Evolutionary conservation across 768 basidiomycete species (phyloP), one percentile per base, ranked within the genome.

Genomic region (Lactifluus echinatus): DNA sequence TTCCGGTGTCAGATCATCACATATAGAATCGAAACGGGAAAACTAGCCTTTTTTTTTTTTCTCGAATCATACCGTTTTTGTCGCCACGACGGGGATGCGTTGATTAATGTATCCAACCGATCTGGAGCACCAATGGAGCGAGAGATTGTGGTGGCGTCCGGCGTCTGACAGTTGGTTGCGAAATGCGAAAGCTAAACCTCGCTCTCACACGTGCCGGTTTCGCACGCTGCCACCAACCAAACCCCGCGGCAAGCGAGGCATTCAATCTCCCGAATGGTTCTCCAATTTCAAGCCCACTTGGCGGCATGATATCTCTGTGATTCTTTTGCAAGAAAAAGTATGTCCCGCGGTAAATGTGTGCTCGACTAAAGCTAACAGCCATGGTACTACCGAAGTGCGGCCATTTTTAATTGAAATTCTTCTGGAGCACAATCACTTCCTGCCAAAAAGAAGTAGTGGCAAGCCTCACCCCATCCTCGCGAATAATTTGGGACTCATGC

Each of bases 381-480:
- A n/a, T n/a, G n/a, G n/a, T n/a, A n/a, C n/a, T n/a, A n/a, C n/a
- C n/a, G n/a, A n/a, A n/a, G n/a, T n/a, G n/a, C n/a, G n/a, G n/a
- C n/a, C n/a, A n/a, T n/a, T n/a, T n/a, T n/a, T n/a, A 31, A 31
- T 31, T 31, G 31, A 10, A 10, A 10, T 4, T 4, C 31, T 5
- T 31, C 31, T 31, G 31, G 10, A 31, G 4, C 31, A 10, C 31
- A 31, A 10, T 31, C 31, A 31, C 31, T 29, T 12, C 26, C 34
- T 55, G 46, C 47, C 40, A 49, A 53, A 53, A 54, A 33, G 47
- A 54, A 50, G 33, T 15, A 21, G 3, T 31, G 46, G 34, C 26
- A 36, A 19, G 42, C 47, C 42, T 53, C 57, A n/a, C 37, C 10
- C 1, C 34, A 19, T 36, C 43, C 33, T 50, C 26, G 29, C 47